These are phyloP conservation scores for Blastomyces silverae DNA, from an alignment of 2,329 filamentous ascomycete genomes.

Conservation along the genomic window DNA sequence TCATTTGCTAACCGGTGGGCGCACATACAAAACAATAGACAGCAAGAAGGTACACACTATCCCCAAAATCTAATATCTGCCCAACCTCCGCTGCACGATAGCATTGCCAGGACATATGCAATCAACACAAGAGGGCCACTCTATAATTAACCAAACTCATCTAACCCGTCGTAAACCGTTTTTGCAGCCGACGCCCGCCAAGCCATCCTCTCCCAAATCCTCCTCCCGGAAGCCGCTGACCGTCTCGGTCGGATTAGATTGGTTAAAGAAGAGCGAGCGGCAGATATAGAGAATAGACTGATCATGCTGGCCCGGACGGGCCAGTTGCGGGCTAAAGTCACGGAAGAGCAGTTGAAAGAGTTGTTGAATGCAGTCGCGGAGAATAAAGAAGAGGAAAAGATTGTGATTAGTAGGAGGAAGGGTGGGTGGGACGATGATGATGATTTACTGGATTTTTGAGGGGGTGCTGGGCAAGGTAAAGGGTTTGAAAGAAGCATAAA, in stretches of 20 bases:
- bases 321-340: constrained; percentile 80
- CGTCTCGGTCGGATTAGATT: constrained; percentile 88
- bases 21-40: constrained; percentile 27
- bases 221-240: constrained; percentile 88
- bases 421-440: constrained; percentile 75
- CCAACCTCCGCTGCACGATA: neutral
- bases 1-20: constrained; percentile 11
- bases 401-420: constrained; percentile 77
- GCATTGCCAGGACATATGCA: constrained; percentile 7
- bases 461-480: neutral
- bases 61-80: neutral
- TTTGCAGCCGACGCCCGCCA: constrained; percentile 31
- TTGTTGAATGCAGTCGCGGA: constrained; percentile 79
- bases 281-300: constrained; percentile 83
- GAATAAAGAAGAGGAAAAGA: constrained; percentile 65
- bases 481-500: neutral
- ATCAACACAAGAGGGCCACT: neutral
- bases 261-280: constrained; percentile 86
- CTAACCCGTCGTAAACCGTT: neutral
- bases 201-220: constrained; percentile 77
- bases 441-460: constrained; percentile 41
- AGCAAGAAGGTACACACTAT: constrained; percentile 39
- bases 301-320: constrained; percentile 85
- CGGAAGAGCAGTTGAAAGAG: constrained; percentile 88
- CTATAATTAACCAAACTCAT: neutral